Evolutionary conservation across 169 alveolate species (phyloP).

Genomic region (Amoebophrya sp.): DNA sequence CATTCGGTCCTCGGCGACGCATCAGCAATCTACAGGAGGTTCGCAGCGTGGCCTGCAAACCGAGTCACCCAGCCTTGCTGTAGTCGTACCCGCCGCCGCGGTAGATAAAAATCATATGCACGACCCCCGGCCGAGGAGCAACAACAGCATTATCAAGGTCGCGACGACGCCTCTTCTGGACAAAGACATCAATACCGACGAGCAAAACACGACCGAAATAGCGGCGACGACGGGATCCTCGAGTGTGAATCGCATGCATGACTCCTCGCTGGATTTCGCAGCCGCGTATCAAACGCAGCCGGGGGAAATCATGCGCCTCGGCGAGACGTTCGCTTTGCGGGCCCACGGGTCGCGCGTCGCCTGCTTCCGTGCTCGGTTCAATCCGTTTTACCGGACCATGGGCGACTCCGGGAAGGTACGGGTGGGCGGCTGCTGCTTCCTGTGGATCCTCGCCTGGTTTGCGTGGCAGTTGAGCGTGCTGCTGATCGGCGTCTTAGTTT

Average conservation of each 20-base stretch:
- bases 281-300: neutral
- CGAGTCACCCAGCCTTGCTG: too few species aligned
- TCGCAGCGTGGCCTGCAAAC: too few species aligned
- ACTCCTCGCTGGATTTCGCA: neutral
- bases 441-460: neutral
- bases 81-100: too few species aligned
- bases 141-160: neutral
- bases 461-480: neutral
- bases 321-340: neutral
- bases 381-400: neutral
- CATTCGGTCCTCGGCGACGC: too few species aligned
- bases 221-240: neutral
- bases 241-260: neutral
- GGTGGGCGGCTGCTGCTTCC: conserved; percentile 15
- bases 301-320: neutral
- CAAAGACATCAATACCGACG: neutral
- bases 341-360: conserved; percentile 21
- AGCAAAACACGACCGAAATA: neutral
- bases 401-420: neutral
- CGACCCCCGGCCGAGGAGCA: too few species aligned
- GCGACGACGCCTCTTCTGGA: neutral
- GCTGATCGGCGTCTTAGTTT: neutral
- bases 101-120: too few species aligned
- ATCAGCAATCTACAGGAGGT: too few species aligned
- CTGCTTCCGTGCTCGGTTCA: neutral